These are phyloP conservation scores for Talaromyces sp. DNA, from an alignment of 2,329 filamentous ascomycete species.

Conservation along the genomic window DNA sequence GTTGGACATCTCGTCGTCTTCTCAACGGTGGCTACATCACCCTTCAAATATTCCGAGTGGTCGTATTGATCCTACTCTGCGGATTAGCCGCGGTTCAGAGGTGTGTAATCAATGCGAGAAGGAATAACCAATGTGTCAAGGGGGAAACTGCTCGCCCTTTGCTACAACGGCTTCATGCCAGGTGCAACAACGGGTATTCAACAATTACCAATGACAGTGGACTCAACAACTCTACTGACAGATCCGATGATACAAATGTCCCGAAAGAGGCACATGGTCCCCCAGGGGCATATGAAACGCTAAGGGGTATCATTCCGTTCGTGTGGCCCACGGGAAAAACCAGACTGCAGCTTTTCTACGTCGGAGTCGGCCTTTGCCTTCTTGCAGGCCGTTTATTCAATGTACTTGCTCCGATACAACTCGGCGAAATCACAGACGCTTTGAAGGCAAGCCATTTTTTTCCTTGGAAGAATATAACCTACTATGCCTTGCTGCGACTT, in stretches of 20 bases:
- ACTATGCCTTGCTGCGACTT: slow-evolving; percentile 48
- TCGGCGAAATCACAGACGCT: slow-evolving; percentile 71
- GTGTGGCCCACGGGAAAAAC: slow-evolving; percentile 68
- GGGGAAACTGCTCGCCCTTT: slow-evolving; percentile 3
- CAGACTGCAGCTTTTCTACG: slow-evolving; percentile 61
- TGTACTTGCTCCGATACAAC: slow-evolving; percentile 71
- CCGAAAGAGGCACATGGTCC: not conserved
- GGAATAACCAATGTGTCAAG: not conserved
- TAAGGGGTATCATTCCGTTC: slow-evolving; percentile 67
- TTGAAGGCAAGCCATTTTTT: slow-evolving; percentile 48
- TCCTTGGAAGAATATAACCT: slow-evolving; percentile 49
- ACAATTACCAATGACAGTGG: not conserved
- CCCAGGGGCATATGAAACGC: not conserved
- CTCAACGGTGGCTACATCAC: not conserved
- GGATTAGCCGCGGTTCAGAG: not conserved
- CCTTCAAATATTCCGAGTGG: slow-evolving; percentile 2
- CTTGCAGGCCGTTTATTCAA: slow-evolving; percentile 68
- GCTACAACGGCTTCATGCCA: not conserved
- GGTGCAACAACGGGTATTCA: slow-evolving; percentile 1
- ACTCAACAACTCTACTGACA: not conserved
- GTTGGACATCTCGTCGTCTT: slow-evolving; percentile 29
- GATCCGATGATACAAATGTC: not conserved
- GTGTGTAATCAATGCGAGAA: not conserved
- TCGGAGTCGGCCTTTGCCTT: slow-evolving; percentile 62
- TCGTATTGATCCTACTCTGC: slow-evolving; percentile 4